Base-by-base conservation (phyloP, 176 grass and related monocot genomes). In the Dendrocalamus sinicus region DNA sequence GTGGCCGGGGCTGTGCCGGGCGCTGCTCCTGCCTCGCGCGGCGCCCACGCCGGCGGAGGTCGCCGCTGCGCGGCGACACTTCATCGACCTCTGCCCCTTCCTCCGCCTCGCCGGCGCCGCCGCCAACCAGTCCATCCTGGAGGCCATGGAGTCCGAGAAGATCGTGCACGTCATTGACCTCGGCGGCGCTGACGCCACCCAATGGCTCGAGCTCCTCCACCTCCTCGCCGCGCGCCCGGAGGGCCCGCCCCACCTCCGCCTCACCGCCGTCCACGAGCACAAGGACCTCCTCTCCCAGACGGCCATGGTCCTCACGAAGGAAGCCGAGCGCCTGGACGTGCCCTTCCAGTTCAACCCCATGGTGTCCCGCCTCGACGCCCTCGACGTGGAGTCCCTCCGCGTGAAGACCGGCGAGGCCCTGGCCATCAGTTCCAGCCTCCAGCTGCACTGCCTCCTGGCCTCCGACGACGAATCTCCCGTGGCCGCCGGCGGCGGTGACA, bases 271-370 rank as follows among this genome's bases (percentile, higher is more conserved):
- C 7, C 77, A 89, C 55, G 90, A 94, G 69, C 65, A 92, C 59
- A 81, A 70, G 70, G 92, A 94, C 48, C 37, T 87, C 54, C 92
- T 95, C 39, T 20, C 85, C 13, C 85, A 88, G 67, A 89, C 89
- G 13, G 92, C 94, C 70, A 72, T 85, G 70, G 81, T n/a, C 17
- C 92, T 99, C 14, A 83, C 88, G 19, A 91, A 99, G 12, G 97
- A 94, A 28, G 97, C 97, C 13, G 97, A 99, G 80, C 90, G 90
- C 39, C 82, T 99, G 0, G 94, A 96, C 85, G 81, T 99, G 16
- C 97, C 97, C 0, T 99, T 99, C 91, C 97, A 99, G 79, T 99
- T 99, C 88, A 91, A 91, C 84, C 81, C 94, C 14, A 76, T 99
- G 15, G 79, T 90, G 1, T 78, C 72, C 59, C 88, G 84, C 5